These are phyloP conservation scores for Colletotrichum caudatum DNA, from an alignment of 2,329 filamentous ascomycete genomes.

Conservation along the genomic window DNA sequence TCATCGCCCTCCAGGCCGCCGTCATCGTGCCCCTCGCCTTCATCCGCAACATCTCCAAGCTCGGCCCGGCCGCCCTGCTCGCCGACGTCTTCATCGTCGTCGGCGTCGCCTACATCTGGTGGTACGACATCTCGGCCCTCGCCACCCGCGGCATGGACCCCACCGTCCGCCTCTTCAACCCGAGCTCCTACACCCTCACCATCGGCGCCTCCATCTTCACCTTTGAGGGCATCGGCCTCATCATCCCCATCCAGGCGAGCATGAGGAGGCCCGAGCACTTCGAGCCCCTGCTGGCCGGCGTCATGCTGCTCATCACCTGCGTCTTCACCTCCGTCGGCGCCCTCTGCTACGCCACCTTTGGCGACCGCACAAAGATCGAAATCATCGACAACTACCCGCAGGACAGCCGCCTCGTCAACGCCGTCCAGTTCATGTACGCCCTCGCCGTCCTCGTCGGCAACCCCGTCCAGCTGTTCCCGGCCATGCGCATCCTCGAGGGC, in stretches of 20 bases:
- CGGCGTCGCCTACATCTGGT: constrained; percentile 79
- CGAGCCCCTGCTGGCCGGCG: constrained; percentile 70
- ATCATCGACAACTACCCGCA: constrained; percentile 83
- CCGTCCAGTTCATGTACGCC: constrained; percentile 80
- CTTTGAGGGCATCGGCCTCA: constrained; percentile 96
- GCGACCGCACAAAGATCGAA: constrained; percentile 75
- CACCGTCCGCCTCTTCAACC: constrained; percentile 77
- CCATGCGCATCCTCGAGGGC: constrained; percentile 77
- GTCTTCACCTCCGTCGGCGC: constrained; percentile 80
- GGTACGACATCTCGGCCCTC: constrained; percentile 73
- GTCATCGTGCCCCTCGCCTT: constrained; percentile 75
- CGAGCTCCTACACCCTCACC: constrained; percentile 75
- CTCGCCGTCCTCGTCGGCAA: constrained; percentile 79
- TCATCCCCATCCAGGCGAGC: constrained; percentile 97
- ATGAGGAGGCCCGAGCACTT: constrained; percentile 82
- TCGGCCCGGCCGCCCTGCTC: constrained; percentile 75
- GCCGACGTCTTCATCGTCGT: constrained; percentile 80
- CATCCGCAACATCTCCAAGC: constrained; percentile 81
- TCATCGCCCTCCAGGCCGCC: constrained; percentile 76
- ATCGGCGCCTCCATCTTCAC: constrained; percentile 87
- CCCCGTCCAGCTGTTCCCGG: constrained; percentile 81
- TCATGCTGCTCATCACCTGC: constrained; percentile 80
- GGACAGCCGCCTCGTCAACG: constrained; percentile 77
- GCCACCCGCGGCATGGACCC: constrained; percentile 67
- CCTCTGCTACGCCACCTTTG: constrained; percentile 81